phyloP scores from a whole-genome alignment of 176 grass and related monocot genomes.

The Alopecurus myosuroides region DNA sequence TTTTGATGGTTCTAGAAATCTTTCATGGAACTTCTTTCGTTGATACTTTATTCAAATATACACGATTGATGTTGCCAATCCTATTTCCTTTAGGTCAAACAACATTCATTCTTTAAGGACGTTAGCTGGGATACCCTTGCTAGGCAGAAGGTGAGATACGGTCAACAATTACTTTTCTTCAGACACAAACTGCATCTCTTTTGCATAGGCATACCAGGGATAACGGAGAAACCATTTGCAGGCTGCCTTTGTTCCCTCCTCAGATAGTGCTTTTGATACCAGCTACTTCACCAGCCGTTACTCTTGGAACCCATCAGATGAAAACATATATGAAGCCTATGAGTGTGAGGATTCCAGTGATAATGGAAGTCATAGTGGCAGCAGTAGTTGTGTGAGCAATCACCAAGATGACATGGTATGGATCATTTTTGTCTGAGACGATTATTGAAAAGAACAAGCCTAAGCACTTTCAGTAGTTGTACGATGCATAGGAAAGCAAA shows the following conservation, averaged over 20 bases:
- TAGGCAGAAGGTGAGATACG: conserved; percentile 84
- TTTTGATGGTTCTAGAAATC: conserved; percentile 20
- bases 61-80: conserved; percentile 28
- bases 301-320: conserved; percentile 96
- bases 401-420: conserved; percentile 88
- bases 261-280: conserved; percentile 87
- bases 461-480: neutral
- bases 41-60: conserved; percentile 28
- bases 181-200: conserved; percentile 10
- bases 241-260: conserved; percentile 97
- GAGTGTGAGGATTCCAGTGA: conserved; percentile 95
- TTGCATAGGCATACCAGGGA: neutral
- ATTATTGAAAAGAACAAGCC: neutral
- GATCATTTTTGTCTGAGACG: conserved; percentile 11
- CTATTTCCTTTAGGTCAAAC: conserved; percentile 78
- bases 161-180: conserved; percentile 16
- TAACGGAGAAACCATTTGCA: conserved; percentile 51
- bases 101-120: conserved; percentile 89
- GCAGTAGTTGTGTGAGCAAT: conserved; percentile 94
- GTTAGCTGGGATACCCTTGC: conserved; percentile 97
- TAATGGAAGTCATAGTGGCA: conserved; percentile 89
- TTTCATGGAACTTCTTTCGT: conserved; percentile 21
- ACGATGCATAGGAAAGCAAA: neutral
- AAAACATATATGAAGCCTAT: conserved; percentile 85
- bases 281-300: conserved; percentile 99